Evolutionary conservation across 768 basidiomycete species (phyloP).

Genomic region (Podaxis sp.): DNA sequence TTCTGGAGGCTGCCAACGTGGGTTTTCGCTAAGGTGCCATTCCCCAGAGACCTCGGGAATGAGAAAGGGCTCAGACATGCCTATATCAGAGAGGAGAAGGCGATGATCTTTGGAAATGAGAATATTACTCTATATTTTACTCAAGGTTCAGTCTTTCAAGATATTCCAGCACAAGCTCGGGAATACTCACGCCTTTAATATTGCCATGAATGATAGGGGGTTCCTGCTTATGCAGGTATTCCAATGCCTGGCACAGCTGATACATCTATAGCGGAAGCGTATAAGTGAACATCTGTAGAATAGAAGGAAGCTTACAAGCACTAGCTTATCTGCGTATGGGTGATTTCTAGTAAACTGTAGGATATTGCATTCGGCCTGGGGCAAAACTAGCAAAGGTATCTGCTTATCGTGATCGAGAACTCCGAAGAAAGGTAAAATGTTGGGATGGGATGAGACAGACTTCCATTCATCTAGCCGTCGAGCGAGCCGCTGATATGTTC

Average conservation of each 20-base stretch:
- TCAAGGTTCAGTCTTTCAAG: not conserved
- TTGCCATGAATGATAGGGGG: slow-evolving; percentile 14
- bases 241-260: slow-evolving; percentile 3
- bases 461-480: slow-evolving; percentile 21
- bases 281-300: not conserved
- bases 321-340: slow-evolving; percentile 10
- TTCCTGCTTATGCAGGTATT: slow-evolving; percentile 6
- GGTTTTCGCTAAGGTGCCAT: not conserved
- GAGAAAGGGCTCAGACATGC: not conserved
- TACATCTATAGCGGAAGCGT: not conserved
- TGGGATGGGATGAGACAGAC: slow-evolving; percentile 17
- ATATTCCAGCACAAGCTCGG: not conserved
- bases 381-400: slow-evolving; percentile 14
- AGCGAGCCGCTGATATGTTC: slow-evolving; percentile 6
- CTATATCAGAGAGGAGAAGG: slow-evolving; percentile 11
- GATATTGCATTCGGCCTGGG: slow-evolving; percentile 17
- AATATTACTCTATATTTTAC: slow-evolving; percentile 2
- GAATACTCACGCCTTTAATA: slow-evolving; percentile 4
- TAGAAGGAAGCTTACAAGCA: slow-evolving; percentile 10
- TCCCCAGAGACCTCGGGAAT: not conserved
- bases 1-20: slow-evolving; percentile 9
- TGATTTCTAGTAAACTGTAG: slow-evolving; percentile 14
- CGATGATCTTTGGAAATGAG: slow-evolving; percentile 6
- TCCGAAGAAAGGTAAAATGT: slow-evolving; percentile 21
- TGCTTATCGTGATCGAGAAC: slow-evolving; percentile 11